These are phyloP conservation scores for Coelastrella sp. DNA, from an alignment of 139 green algal species.

Conservation along the genomic window DNA sequence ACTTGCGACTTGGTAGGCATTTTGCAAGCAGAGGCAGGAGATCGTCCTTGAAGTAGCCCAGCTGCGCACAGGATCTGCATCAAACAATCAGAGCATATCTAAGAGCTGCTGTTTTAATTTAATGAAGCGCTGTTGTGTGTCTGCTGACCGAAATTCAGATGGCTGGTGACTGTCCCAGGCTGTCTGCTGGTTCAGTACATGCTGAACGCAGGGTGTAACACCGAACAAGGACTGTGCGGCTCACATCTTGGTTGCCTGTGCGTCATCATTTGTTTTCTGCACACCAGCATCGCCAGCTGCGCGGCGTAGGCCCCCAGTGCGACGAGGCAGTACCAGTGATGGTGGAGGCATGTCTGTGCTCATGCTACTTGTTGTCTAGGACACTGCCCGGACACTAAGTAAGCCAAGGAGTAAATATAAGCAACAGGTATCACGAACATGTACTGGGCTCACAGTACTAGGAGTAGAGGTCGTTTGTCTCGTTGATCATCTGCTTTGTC, in stretches of 20 bases:
- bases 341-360: background rate
- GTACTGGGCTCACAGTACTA: too few species aligned
- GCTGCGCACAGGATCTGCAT: slow-evolving; percentile 80
- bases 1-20: slow-evolving; percentile 61
- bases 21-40: slow-evolving; percentile 89
- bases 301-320: slow-evolving; percentile 7
- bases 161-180: background rate
- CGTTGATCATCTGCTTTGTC: too few species aligned
- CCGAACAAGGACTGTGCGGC: background rate
- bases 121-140: background rate
- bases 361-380: background rate
- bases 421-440: too few species aligned
- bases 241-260: slow-evolving; percentile 90
- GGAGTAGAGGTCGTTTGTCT: too few species aligned
- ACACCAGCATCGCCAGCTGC: slow-evolving; percentile 66
- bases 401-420: too few species aligned
- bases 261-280: slow-evolving; percentile 91
- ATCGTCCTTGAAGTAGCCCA: slow-evolving; percentile 90
- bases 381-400: too few species aligned
- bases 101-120: background rate
- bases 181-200: too few species aligned
- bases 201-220: background rate
- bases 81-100: background rate
- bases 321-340: background rate
- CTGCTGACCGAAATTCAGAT: background rate